Evolutionary conservation across 371 early-diverging fungal species (phyloP).

Genomic region (Haplosporangium sp.): DNA sequence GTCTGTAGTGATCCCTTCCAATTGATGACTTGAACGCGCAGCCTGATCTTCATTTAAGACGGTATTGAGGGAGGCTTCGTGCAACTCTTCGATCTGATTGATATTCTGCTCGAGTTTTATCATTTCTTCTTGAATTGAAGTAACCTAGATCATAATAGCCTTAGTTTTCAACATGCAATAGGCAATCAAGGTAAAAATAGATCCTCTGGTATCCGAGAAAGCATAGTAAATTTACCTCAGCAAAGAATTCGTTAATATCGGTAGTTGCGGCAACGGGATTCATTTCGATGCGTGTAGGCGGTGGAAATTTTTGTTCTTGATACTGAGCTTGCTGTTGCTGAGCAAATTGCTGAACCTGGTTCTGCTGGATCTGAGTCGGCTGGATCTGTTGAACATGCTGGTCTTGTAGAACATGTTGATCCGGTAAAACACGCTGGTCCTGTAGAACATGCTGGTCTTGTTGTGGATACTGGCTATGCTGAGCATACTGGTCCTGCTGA

Average conservation of each 20-base stretch:
- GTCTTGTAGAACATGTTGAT: no score
- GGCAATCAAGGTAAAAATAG: not conserved
- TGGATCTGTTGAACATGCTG: not conserved
- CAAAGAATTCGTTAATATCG: constrained; percentile 49
- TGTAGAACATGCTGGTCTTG: constrained; percentile 26
- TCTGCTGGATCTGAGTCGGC: constrained; percentile 3
- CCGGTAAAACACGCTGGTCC: constrained; percentile 35
- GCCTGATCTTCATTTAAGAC: constrained; percentile 76
- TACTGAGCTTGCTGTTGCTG: constrained; percentile 22
- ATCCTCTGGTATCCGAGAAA: not conserved
- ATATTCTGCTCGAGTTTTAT: constrained; percentile 72
- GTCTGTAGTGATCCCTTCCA: constrained; percentile 74
- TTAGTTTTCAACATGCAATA: not conserved
- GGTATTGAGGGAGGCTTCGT: constrained; percentile 74
- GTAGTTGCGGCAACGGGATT: constrained; percentile 11
- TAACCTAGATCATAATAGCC: constrained; percentile 60
- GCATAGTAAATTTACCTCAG: constrained; percentile 26
- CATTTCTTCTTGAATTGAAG: constrained; percentile 76
- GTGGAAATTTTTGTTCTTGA: not conserved
- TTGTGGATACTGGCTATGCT: constrained; percentile 35
- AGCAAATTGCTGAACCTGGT: constrained; percentile 11
- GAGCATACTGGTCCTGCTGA: constrained; percentile 33
- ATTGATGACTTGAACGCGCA: constrained; percentile 67
- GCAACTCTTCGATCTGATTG: constrained; percentile 74
- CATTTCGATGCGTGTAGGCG: constrained; percentile 46